Percentiles rank a stretch among this genome's conserved stretches.
Evolutionary conservation across 1,139 yeast species (phyloP).

Genomic region (Debaryomyces singareniensis): DNA sequence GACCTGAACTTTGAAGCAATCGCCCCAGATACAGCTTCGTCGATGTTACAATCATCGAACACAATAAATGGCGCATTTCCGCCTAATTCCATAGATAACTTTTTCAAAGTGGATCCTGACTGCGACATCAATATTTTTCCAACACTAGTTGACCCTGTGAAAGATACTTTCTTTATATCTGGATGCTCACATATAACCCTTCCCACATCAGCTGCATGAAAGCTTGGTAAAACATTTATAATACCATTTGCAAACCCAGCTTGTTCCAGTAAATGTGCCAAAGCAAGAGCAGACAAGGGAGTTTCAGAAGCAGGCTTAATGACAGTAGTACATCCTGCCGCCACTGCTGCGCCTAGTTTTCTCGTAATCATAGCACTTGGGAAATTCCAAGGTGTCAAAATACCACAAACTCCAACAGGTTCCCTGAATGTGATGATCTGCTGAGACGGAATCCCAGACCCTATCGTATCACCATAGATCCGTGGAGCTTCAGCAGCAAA

Average conservation of each 20-base stretch:
- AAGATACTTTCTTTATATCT: conserved; percentile 66
- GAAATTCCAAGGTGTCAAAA: conserved; percentile 94
- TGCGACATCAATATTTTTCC: conserved; percentile 79
- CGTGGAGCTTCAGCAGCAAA: conserved; percentile 83
- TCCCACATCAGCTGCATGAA: conserved; percentile 59
- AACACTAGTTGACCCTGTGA: conserved; percentile 85
- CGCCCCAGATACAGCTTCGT: conserved; percentile 71
- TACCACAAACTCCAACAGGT: conserved; percentile 88
- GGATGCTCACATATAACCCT: conserved; percentile 63
- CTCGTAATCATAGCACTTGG: conserved; percentile 93
- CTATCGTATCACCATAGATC: conserved; percentile 64
- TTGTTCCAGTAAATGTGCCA: conserved; percentile 62
- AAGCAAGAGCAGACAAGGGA: conserved; percentile 78
- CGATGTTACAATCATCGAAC: conserved; percentile 77
- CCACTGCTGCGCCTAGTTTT: conserved; percentile 85
- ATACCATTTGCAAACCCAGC: conserved; percentile 91
- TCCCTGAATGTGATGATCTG: conserved; percentile 65
- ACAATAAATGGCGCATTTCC: conserved; percentile 93
- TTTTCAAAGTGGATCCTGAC: conserved; percentile 71
- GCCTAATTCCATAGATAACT: conserved; percentile 81
- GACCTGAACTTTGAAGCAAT: conserved; percentile 54
- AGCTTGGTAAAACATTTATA: conserved; percentile 60
- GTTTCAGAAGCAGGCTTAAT: conserved; percentile 90
- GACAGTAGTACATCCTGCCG: conserved; percentile 89
- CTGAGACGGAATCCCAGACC: conserved; percentile 50